Evolutionary conservation across 208 protist genomes (phyloP).

Genomic region (Trypanosomatidae sp.): DNA sequence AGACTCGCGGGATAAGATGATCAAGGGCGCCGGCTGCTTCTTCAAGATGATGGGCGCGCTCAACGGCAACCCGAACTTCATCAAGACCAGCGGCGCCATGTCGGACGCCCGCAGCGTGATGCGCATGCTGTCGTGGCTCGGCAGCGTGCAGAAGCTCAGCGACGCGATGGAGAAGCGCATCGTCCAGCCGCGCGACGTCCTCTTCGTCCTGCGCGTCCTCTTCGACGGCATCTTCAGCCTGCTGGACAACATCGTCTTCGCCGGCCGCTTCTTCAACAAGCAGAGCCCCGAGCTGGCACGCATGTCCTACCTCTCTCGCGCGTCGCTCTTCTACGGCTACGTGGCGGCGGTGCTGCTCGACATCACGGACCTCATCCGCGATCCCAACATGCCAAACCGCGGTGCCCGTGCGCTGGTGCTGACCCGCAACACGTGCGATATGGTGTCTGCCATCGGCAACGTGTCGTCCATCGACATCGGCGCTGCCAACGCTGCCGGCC

Average conservation of each 20-base stretch:
- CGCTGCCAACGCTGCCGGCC: conserved; percentile 30
- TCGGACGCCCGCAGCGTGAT: conserved; percentile 73
- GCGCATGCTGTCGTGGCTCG: conserved; percentile 67
- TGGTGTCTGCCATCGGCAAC: conserved; percentile 66
- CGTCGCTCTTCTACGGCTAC: conserved; percentile 70
- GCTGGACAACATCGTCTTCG: conserved; percentile 78
- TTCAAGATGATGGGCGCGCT: conserved; percentile 60
- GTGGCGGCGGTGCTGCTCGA: conserved; percentile 55
- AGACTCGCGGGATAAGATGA: conserved; percentile 80
- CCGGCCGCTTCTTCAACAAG: conserved; percentile 48
- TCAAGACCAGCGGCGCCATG: conserved; percentile 51
- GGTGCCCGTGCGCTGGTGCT: conserved; percentile 43
- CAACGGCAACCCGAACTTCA: conserved; percentile 35
- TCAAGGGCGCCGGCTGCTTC: conserved; percentile 71
- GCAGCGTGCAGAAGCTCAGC: conserved; percentile 63
- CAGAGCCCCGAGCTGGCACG: conserved; percentile 24
- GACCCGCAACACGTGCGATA: conserved; percentile 69
- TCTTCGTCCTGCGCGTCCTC: conserved; percentile 65
- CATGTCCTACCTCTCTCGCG: conserved; percentile 42
- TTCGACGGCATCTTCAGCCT: conserved; percentile 80
- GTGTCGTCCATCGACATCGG: conserved; percentile 46
- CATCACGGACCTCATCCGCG: conserved; percentile 54
- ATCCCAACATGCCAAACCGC: conserved; percentile 33
- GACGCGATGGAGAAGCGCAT: conserved; percentile 48
- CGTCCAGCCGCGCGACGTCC: conserved; percentile 46